phyloP scores from a whole-genome alignment of 768 basidiomycete genomes.

The Macrolepiota fuliginosa region DNA sequence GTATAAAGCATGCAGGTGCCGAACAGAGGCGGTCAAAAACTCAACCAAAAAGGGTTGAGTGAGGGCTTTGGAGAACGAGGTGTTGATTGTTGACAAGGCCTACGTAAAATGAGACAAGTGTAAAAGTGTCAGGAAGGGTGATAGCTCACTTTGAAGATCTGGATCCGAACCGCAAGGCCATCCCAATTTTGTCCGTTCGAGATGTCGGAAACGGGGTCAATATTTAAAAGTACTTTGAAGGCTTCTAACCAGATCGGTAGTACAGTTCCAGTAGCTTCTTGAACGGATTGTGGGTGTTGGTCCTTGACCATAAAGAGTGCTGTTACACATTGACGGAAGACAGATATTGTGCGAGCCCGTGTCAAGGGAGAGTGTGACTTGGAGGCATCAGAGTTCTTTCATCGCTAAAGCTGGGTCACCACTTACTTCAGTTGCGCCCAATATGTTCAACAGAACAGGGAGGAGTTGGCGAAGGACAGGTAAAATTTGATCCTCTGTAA shows the following conservation, averaged over 20 bases:
- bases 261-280: constrained; percentile 76
- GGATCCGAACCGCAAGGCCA: constrained; percentile 70
- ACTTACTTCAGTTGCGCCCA: constrained; percentile 72
- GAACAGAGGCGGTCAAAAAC: constrained; percentile 55
- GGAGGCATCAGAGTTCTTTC: neutral
- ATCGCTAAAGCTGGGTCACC: neutral
- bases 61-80: constrained; percentile 77
- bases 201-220: constrained; percentile 65
- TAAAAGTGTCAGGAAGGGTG: neutral
- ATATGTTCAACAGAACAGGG: constrained; percentile 78
- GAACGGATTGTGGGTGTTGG: constrained; percentile 83
- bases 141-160: constrained; percentile 75
- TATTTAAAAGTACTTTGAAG: constrained; percentile 71
- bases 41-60: constrained; percentile 53
- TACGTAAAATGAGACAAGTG: constrained; percentile 26
- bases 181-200: constrained; percentile 70
- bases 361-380: constrained; percentile 74
- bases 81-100: constrained; percentile 79
- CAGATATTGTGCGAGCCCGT: constrained; percentile 79
- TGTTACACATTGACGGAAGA: constrained; percentile 87
- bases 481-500: constrained; percentile 93
- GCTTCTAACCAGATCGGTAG: constrained; percentile 92
- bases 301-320: constrained; percentile 96
- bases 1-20: constrained; percentile 57
- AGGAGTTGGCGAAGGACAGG: constrained; percentile 87